Evolutionary conservation across 2,329 filamentous ascomycete species (phyloP).

Genomic region (Hymenoscyphus linearis): DNA sequence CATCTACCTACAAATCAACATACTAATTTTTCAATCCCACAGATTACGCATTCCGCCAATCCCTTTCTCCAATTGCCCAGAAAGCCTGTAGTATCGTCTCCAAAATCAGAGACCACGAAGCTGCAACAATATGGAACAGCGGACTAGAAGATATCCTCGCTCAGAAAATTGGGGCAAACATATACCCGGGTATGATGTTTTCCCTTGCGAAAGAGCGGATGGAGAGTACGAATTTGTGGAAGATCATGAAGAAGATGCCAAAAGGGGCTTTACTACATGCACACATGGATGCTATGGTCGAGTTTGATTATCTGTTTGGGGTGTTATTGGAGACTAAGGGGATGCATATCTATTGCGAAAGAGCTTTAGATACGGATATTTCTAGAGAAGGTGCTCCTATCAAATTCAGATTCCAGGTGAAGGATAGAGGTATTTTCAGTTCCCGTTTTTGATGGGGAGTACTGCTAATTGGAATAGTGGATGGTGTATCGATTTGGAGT

Average conservation of each 20-base stretch:
- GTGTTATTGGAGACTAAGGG: conserved; percentile 66
- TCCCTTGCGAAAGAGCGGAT: conserved; percentile 78
- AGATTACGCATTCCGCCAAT: conserved; percentile 65
- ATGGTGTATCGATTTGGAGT: conserved; percentile 57
- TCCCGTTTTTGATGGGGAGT: neutral
- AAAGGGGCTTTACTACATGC: conserved; percentile 85
- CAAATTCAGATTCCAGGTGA: conserved; percentile 56
- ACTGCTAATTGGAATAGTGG: conserved; percentile 21
- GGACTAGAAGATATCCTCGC: conserved; percentile 66
- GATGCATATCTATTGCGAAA: conserved; percentile 62
- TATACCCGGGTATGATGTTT: conserved; percentile 94
- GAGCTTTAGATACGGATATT: conserved; percentile 47
- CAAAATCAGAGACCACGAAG: conserved; percentile 73
- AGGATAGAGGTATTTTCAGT: conserved; percentile 28
- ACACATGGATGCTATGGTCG: conserved; percentile 87
- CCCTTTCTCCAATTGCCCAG: conserved; percentile 71
- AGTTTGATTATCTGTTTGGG: conserved; percentile 74
- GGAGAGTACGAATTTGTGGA: conserved; percentile 79
- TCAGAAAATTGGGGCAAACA: conserved; percentile 53
- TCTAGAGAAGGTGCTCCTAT: conserved; percentile 52
- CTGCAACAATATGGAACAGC: conserved; percentile 68
- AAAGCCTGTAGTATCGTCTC: conserved; percentile 76
- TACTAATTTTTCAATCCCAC: neutral
- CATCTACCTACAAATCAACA: neutral
- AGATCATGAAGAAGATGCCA: conserved; percentile 78